Base-by-base conservation (phyloP, 169 alveolate species). In the Plasmodium ovale region DNA sequence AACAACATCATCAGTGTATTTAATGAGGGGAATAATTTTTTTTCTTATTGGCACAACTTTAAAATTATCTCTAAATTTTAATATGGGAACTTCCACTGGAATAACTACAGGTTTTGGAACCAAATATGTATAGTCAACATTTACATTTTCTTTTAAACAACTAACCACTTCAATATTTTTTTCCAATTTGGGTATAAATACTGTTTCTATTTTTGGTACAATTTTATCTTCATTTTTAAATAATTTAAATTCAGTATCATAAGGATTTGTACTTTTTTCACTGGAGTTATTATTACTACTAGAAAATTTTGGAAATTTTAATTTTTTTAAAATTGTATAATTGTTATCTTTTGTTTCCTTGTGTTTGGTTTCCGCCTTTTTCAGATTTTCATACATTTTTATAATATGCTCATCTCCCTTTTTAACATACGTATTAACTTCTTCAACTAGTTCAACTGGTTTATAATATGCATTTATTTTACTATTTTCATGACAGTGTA, bases 61-160 rank as follows among this genome's bases (percentile, higher is more conserved):
- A 87, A 79, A 92, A 68, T 92, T 79, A 70, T 92, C 93, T 56
- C 87, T 89, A 71, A 87, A 92, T 70, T 92, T 92, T 84, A 92
- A 71, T 39, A 87, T 90, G 39, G 94, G 94, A 21, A 92, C 94
- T 37, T 92, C 92, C 5, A 92, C 92, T 37, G 94, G 94, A 70
- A 92, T 90, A 53, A 92, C 93, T 39, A 92, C 89, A 25, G 94
- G 94, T 49, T 92, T 92, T 47, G 94, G 94, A 25, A 92, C 93
- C 79, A 92, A 67, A 64, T 92, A 92, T 14, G 94, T 82, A 70
- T 82, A 82, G 31, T 82, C 90, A 33, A 82, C 90, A 51, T 82
- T 53, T 6, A 82, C 37, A 39, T 82, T 65, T 70, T 82, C 85
- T 59, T 82, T 82, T 47, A 82, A 67, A 27, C 53, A 39, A 42